Evolutionary conservation across 192 early-diverging fungal species (phyloP).

Genomic region (Backusella australiensis): DNA sequence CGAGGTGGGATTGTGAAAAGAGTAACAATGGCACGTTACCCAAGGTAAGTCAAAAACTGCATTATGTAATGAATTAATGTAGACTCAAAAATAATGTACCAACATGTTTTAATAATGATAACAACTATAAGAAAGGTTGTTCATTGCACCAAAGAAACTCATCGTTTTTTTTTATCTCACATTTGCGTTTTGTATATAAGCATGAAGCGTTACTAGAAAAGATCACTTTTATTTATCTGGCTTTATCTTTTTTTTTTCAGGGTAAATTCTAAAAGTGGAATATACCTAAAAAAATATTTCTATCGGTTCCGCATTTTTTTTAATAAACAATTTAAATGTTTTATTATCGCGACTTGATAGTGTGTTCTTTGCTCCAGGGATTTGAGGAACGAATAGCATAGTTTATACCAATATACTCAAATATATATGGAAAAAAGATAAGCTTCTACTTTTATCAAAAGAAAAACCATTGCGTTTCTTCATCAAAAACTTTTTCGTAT

Average conservation of each 20-base stretch:
- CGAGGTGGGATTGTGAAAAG: background rate
- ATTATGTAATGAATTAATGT: background rate
- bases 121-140: too few species aligned
- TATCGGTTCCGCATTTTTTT: background rate
- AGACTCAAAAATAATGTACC: background rate
- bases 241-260: background rate
- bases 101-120: background rate
- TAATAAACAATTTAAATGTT: too few species aligned
- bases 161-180: background rate
- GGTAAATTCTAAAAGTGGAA: too few species aligned
- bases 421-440: background rate
- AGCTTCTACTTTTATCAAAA: background rate
- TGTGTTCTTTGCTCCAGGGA: too few species aligned
- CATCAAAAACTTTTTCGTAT: background rate
- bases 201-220: background rate
- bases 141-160: background rate
- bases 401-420: background rate
- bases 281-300: background rate
- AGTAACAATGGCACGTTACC: background rate
- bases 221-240: background rate
- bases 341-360: too few species aligned
- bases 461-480: background rate
- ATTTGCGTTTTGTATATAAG: background rate
- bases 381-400: background rate
- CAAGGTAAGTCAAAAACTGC: background rate